phyloP scores from a whole-genome alignment of 345 rosid species.

The Turritis glabra region DNA sequence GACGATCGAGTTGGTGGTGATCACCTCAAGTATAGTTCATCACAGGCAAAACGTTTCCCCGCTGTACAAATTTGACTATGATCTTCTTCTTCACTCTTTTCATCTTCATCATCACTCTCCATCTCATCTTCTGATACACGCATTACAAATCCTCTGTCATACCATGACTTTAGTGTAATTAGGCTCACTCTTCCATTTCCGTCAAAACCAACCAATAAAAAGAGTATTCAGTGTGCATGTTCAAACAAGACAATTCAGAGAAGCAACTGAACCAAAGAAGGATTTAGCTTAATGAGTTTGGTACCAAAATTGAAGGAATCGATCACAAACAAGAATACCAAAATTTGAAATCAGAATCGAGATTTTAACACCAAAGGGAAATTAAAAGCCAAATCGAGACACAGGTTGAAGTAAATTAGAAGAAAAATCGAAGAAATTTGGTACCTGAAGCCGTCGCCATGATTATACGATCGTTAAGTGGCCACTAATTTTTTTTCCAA shows the following conservation, averaged over 20 bases:
- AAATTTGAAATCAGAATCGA: too few relatives aligned
- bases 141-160: slow-evolving; percentile 75
- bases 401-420: too few relatives aligned
- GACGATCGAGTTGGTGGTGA: neutral
- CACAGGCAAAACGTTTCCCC: slow-evolving; percentile 48
- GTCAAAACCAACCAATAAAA: neutral
- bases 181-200: slow-evolving; percentile 81
- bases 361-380: too few relatives aligned
- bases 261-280: neutral
- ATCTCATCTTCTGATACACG: slow-evolving; percentile 58
- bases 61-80: slow-evolving; percentile 32
- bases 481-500: too few relatives aligned
- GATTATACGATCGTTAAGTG: too few relatives aligned
- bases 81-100: slow-evolving; percentile 41
- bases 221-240: neutral
- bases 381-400: too few relatives aligned
- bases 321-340: too few relatives aligned
- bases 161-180: slow-evolving; percentile 74
- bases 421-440: too few relatives aligned
- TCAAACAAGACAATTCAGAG: neutral
- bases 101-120: slow-evolving; percentile 46
- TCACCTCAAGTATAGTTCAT: slow-evolving; percentile 60
- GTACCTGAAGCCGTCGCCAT: too few relatives aligned
- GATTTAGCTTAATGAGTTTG: slow-evolving; percentile 43
- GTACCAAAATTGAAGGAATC: too few relatives aligned